Conservation (phyloP, 306 rosid species). For the Prinsepia uniflora region DNA sequence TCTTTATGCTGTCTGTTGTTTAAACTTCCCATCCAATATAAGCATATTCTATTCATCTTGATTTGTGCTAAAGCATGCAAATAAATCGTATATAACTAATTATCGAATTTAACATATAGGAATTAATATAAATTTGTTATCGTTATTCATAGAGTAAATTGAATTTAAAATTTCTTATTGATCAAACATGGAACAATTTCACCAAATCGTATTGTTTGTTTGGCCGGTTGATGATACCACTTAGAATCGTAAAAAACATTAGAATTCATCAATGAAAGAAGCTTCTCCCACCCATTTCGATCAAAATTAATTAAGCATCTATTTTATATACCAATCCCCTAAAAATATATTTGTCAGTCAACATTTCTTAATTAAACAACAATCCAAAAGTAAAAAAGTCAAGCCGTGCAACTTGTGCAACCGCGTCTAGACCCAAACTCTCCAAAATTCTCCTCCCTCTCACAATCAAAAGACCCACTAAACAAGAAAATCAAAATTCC, state of each 20-base stretch:
- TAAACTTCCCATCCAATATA: too few species aligned
- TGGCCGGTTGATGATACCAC: too few species aligned
- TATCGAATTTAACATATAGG: too few species aligned
- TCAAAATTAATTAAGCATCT: not conserved
- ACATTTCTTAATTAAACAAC: not conserved
- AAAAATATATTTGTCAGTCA: not conserved
- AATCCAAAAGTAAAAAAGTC: slow-evolving; percentile 11
- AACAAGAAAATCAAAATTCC: not conserved
- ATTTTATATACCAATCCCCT: not conserved
- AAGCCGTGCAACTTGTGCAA: slow-evolving; percentile 6
- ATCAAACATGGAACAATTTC: too few species aligned
- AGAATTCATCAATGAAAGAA: not conserved
- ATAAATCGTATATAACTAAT: too few species aligned
- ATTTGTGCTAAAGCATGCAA: too few species aligned
- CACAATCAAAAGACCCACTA: slow-evolving; percentile 13
- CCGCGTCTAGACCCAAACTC: slow-evolving; percentile 15
- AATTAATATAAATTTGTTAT: too few species aligned
- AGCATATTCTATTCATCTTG: too few species aligned
- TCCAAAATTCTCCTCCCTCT: not conserved
- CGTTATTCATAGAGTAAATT: too few species aligned
- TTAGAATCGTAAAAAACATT: not conserved
- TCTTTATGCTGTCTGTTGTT: too few species aligned
- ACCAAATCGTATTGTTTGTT: too few species aligned
- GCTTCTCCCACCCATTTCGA: slow-evolving; percentile 9
- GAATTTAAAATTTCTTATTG: too few species aligned